These are phyloP conservation scores for Schizothecium vesticola DNA, from an alignment of 495 filamentous ascomycete species.

Conservation along the genomic window DNA sequence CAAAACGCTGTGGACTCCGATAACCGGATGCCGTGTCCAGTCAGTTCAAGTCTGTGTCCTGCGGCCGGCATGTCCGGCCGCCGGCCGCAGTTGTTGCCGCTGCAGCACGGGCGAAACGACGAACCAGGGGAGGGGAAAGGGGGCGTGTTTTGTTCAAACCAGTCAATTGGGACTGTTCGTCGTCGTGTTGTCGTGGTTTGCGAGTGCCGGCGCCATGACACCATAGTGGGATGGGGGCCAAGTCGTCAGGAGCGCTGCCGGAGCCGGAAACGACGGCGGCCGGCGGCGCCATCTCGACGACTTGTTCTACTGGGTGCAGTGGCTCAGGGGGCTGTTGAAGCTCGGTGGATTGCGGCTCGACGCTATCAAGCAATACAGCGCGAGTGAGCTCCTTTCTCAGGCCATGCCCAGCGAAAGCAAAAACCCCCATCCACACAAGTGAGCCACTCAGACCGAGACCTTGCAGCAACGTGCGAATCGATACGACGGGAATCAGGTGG, in stretches of 20 bases:
- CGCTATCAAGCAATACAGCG: constrained; percentile 69
- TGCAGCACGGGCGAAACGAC: background rate
- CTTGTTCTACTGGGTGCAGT: constrained; percentile 60
- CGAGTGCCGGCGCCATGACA: constrained; percentile 3
- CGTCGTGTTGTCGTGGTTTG: constrained; percentile 7
- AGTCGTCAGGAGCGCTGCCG: background rate
- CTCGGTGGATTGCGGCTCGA: constrained; percentile 67
- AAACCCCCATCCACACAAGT: background rate
- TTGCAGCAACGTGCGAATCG: background rate
- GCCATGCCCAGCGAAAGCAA: background rate
- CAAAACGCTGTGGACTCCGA: background rate
- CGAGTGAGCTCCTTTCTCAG: constrained; percentile 30
- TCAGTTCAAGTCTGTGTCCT: background rate
- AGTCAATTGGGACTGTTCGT: constrained; percentile 23
- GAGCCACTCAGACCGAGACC: background rate
- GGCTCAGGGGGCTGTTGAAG: constrained; percentile 55
- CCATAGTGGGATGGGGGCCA: background rate
- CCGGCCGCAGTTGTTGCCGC: background rate
- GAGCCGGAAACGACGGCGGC: background rate
- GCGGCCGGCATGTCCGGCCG: constrained; percentile 1
- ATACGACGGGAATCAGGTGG: background rate
- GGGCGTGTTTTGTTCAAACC: constrained; percentile 13
- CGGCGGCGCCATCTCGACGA: constrained; percentile 34
- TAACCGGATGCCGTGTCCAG: constrained; percentile 1
- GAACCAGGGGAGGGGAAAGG: background rate